Percentiles rank a stretch among this genome's conserved stretches.
Evolutionary conservation across 1,284 basidiomycete species (phyloP).

Genomic region (Trichosporon asahii): DNA sequence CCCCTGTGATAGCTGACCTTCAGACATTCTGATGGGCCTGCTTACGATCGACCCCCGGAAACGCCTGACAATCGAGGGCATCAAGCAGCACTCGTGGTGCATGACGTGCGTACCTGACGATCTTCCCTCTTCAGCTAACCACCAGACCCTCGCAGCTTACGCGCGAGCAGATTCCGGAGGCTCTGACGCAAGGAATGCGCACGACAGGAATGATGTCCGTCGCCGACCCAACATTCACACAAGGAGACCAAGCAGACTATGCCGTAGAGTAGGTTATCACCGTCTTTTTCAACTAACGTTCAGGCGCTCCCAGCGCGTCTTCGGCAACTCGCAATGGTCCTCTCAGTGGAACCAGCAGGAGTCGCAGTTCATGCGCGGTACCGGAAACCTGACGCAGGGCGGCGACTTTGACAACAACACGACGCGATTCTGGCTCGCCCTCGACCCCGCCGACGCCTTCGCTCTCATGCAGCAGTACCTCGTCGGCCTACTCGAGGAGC

Average conservation of each 20-base stretch:
- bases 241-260: conserved; percentile 37
- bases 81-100: conserved; percentile 75
- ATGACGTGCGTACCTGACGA: conserved; percentile 56
- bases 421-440: conserved; percentile 47
- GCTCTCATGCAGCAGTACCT: conserved; percentile 34
- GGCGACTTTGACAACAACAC: conserved; percentile 43
- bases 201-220: conserved; percentile 64
- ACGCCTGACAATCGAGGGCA: conserved; percentile 68
- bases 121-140: background rate
- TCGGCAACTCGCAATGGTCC: conserved; percentile 36
- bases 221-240: conserved; percentile 57
- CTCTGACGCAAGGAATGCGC: conserved; percentile 65
- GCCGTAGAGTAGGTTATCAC: conserved; percentile 31
- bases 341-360: conserved; percentile 45
- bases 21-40: conserved; percentile 70
- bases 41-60: conserved; percentile 68
- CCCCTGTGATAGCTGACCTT: background rate
- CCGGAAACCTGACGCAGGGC: conserved; percentile 49
- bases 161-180: conserved; percentile 63
- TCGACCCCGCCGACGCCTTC: conserved; percentile 31
- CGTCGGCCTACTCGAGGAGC: conserved; percentile 22
- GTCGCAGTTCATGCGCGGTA: conserved; percentile 49
- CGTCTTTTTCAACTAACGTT: background rate
- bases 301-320: conserved; percentile 40
- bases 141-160: conserved; percentile 57